These are phyloP conservation scores for Trametes cubensis DNA, from an alignment of 768 basidiomycete species.

Conservation along the genomic window DNA sequence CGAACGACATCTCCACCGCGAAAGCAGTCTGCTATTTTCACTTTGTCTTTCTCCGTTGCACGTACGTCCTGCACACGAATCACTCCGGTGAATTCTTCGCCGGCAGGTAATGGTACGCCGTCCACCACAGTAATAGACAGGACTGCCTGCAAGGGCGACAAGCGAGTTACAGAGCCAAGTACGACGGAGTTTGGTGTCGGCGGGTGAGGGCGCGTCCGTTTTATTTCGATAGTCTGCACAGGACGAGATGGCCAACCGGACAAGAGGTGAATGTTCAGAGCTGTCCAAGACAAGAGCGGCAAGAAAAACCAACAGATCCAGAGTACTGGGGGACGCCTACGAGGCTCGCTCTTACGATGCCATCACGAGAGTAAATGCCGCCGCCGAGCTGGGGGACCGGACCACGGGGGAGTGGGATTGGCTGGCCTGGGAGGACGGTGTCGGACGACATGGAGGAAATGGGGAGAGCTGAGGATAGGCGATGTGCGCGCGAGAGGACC, in stretches of 20 bases:
- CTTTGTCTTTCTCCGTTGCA: constrained; percentile 86
- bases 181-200: constrained; percentile 77
- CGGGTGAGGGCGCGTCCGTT: constrained; percentile 67
- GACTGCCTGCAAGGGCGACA: constrained; percentile 82
- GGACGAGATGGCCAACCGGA: constrained; percentile 13
- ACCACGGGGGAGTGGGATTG: constrained; percentile 57
- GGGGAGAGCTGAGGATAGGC: neutral
- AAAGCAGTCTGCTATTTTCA: constrained; percentile 90
- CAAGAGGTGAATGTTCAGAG: constrained; percentile 19
- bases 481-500: constrained; percentile 6
- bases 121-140: constrained; percentile 88
- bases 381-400: constrained; percentile 61
- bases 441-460: constrained; percentile 27
- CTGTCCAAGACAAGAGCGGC: constrained; percentile 28
- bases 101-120: constrained; percentile 75
- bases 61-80: constrained; percentile 88
- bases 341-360: constrained; percentile 68
- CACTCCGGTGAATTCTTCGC: constrained; percentile 89
- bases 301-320: constrained; percentile 64
- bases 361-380: constrained; percentile 69
- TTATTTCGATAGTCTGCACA: constrained; percentile 60
- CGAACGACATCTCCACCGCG: constrained; percentile 89
- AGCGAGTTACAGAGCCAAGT: constrained; percentile 78
- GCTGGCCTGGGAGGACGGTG: constrained; percentile 76
- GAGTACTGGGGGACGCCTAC: constrained; percentile 63